Percentiles rank a stretch among this genome's conserved stretches.
Evolutionary conservation across 2,329 filamentous ascomycete genomes (phyloP).

Genomic region (Xylogone sp.): DNA sequence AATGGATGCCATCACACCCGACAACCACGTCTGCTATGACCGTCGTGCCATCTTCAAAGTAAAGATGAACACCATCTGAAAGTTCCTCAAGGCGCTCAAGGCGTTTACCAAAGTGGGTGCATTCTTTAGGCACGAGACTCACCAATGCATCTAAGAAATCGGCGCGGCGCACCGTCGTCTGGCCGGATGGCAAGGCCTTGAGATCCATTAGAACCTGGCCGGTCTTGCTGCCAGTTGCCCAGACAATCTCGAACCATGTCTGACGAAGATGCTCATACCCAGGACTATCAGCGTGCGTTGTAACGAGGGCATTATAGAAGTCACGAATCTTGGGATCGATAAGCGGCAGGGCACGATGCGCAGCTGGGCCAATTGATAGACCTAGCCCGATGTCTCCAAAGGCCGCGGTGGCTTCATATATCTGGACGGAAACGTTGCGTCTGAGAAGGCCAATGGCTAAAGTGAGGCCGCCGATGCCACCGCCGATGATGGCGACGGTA

Average conservation of each 20-base stretch:
- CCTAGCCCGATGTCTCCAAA: slow-evolving; percentile 55
- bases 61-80: slow-evolving; percentile 25
- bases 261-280: slow-evolving; percentile 19
- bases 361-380: slow-evolving; percentile 21
- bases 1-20: slow-evolving; percentile 52
- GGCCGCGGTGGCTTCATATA: slow-evolving; percentile 62
- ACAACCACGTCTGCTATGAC: slow-evolving; percentile 47
- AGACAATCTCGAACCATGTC: slow-evolving; percentile 20
- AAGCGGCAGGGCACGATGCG: slow-evolving; percentile 43
- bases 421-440: slow-evolving; percentile 47
- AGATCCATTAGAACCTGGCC: slow-evolving; percentile 26
- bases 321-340: slow-evolving; percentile 6
- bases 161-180: slow-evolving; percentile 24
- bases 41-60: slow-evolving; percentile 41
- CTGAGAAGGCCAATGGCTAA: slow-evolving; percentile 49
- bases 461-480: slow-evolving; percentile 51
- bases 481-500: slow-evolving; percentile 47
- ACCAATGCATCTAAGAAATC: slow-evolving; percentile 28
- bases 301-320: slow-evolving; percentile 20
- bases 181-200: slow-evolving; percentile 24
- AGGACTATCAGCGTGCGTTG: slow-evolving; percentile 21
- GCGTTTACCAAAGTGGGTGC: slow-evolving; percentile 31
- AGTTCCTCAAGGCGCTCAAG: slow-evolving; percentile 26
- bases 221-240: slow-evolving; percentile 22
- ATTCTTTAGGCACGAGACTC: slow-evolving; percentile 34